Evolutionary conservation across 768 basidiomycete species (phyloP), one percentile per base, ranked within the genome.

Genomic region (Lentinus brumalis): DNA sequence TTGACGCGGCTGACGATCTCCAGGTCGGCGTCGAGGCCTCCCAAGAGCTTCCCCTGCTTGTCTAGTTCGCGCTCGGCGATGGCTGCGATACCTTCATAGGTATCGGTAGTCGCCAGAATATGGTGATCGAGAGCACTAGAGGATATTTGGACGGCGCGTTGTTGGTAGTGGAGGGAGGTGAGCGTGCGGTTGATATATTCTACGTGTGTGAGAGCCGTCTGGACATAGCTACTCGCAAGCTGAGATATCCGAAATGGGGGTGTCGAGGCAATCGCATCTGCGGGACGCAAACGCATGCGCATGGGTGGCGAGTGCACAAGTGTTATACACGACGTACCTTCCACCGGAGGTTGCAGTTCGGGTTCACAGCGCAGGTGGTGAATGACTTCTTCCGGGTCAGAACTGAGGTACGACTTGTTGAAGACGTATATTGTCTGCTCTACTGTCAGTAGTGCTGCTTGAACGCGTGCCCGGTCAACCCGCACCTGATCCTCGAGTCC

Each of bases 351-450:
- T 64, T 91, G 88, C 26, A 90, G 67, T 16, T 80, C 79, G 2
- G 89, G 78, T 46, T 86, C 81, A 16, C 86, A 76, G 15, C 75
- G 79, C n/a, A 94, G 80, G 44, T 84, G 80, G n/a, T 73, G 78
- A 15, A 92, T 72, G 29, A 91, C 86, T 45, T 88, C 82, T 2
- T 87, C 83, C 31, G 89, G 57, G 52, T 88, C 85, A 46, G 85
- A 78, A 63, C 91, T 90, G 40, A 94, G 81, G 67, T 89, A 90
- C 67, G 83, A 78, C 68, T 91, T 92, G 75, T 93, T 94, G 75
- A 91, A 94, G 5, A 94, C 89, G 67, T 84, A 94, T 61, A 94
- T 88, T 7, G 85, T 80, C 92, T 84, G 14, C 6, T 18, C 31
- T 2, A 29, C 1, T n/a, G 21, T 63, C 9, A 63, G 44, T 30